A percentile compares a stretch with the other conserved stretches of the same genome.
These are phyloP conservation scores for Pulveroboletus sp. DNA, from an alignment of 768 basidiomycete species.

Conservation along the genomic window DNA sequence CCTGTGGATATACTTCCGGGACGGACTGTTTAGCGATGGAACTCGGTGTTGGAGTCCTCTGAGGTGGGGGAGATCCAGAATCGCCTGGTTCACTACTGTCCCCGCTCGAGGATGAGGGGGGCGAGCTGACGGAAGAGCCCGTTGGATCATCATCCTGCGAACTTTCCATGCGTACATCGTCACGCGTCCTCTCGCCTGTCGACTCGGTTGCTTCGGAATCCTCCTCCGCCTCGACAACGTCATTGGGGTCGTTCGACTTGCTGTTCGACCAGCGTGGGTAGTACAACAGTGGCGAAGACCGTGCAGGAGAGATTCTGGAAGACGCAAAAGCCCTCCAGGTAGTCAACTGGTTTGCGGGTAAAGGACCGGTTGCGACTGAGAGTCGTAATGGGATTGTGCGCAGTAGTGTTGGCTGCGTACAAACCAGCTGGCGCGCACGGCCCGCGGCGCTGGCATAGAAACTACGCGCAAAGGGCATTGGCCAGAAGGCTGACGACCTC, in stretches of 20 bases:
- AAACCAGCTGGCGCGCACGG: conserved; percentile 12
- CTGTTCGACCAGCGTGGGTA: conserved; percentile 40
- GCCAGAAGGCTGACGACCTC: conserved; percentile 13
- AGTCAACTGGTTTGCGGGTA: conserved; percentile 6
- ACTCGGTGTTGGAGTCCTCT: conserved; percentile 36
- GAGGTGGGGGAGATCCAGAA: conserved; percentile 38
- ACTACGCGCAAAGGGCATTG: conserved; percentile 23
- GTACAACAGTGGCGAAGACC: conserved; percentile 29
- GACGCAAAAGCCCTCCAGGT: conserved; percentile 26
- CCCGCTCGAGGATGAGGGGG: conserved; percentile 39
- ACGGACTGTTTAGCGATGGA: conserved; percentile 83
- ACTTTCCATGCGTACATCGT: conserved; percentile 21
- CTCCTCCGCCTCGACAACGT: conserved; percentile 22
- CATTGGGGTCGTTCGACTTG: conserved; percentile 28
- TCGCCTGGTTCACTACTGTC: conserved; percentile 37
- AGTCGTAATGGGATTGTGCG: conserved; percentile 14
- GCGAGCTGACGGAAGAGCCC: conserved; percentile 30
- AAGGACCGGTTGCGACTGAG: neutral
- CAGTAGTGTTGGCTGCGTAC: conserved; percentile 2
- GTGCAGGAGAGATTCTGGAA: conserved; percentile 21
- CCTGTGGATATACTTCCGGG: conserved; percentile 88
- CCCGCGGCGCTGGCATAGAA: conserved; percentile 14
- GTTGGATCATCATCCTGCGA: conserved; percentile 32
- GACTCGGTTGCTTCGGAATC: conserved; percentile 25
- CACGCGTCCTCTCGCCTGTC: conserved; percentile 10